These are phyloP conservation scores for Curvularia hawaiiensis DNA, from an alignment of 2,329 filamentous ascomycete genomes.

Conservation along the genomic window DNA sequence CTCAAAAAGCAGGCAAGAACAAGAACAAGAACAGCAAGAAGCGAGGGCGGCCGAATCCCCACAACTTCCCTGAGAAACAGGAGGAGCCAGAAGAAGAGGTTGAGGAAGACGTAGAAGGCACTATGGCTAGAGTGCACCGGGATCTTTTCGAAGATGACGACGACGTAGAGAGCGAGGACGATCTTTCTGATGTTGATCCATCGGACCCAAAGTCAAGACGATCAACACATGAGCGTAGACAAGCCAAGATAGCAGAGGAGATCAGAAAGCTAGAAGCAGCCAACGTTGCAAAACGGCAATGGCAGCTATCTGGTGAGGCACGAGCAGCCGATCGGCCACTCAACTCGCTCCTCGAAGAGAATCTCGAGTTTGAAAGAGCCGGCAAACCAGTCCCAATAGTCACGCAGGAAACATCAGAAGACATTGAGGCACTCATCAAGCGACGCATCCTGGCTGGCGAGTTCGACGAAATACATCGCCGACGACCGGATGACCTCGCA, in stretches of 20 bases:
- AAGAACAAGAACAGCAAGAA: slow-evolving; percentile 60
- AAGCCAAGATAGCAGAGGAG: slow-evolving; percentile 84
- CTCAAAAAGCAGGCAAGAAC: slow-evolving; percentile 69
- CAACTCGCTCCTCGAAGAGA: slow-evolving; percentile 92
- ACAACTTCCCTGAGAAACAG: slow-evolving; percentile 50
- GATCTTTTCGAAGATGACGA: slow-evolving; percentile 83
- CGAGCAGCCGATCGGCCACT: slow-evolving; percentile 78
- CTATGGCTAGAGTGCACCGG: slow-evolving; percentile 84
- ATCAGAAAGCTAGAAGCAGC: slow-evolving; percentile 90
- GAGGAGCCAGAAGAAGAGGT: slow-evolving; percentile 25
- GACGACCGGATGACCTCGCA: slow-evolving; percentile 75
- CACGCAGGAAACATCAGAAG: slow-evolving; percentile 86
- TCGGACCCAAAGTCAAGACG: slow-evolving; percentile 73
- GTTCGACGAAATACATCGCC: slow-evolving; percentile 88
- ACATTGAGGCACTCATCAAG: slow-evolving; percentile 93
- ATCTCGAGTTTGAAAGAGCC: slow-evolving; percentile 92
- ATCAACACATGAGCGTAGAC: slow-evolving; percentile 84
- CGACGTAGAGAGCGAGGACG: slow-evolving; percentile 61
- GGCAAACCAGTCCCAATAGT: slow-evolving; percentile 96
- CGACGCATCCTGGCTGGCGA: slow-evolving; percentile 85
- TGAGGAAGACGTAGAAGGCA: slow-evolving; percentile 74
- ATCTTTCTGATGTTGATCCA: slow-evolving; percentile 67
- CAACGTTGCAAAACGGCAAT: slow-evolving; percentile 87
- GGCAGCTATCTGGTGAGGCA: slow-evolving; percentile 89
- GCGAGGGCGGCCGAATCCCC: slow-evolving; percentile 61